Base-by-base conservation (phyloP, 2,329 filamentous ascomycete species). In the Colletotrichum tofieldiae region DNA sequence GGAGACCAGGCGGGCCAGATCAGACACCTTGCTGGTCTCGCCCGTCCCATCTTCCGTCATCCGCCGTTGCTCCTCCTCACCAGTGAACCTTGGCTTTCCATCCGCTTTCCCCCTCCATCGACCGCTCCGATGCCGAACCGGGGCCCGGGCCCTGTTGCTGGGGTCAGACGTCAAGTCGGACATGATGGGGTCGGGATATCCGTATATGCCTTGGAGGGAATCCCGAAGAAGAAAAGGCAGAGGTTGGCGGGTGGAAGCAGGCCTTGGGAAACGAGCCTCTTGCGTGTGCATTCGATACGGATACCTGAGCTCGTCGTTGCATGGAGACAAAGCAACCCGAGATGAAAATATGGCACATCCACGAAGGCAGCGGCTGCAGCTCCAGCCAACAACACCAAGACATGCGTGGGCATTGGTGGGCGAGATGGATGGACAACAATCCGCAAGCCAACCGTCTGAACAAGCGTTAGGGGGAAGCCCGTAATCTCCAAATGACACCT, bases 41-140 rank as follows among this genome's bases (percentile, higher is more conserved):
- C 45, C 26, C 20, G n/a, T 51, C 52, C 66, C 61, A 54, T 52
- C 61, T 49, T 70, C 61, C 67, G 67, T 65, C 60, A 70, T 65
- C 45, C 45, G 45, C 49, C 45, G 18, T 7, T 35, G 11, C 29
- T 49, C 43, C 43, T 59, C 59, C 5, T 37, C 20, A 9, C 16
- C 39, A 37, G 20, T 51, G 16, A 49, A 26, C 45, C 60, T 51
- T 26, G n/a, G n/a, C n/a, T 35, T 49, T 43, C 49, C 59, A 41
- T 64, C 32, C 18, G 59, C 51, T 32, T 37, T 39, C 41, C 9
- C 11, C 35, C 49, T 47, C 20, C 23, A 26, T 47, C 32, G 39
- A 58, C 45, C 14, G 62, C 51, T 58, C 41, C 51, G 51, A 56
- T 47, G 39, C 51, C 62, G 29, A 49, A 35, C 49, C 41, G 14